Percentiles rank a stretch among this genome's conserved stretches.
These are phyloP conservation scores for Serendipita sp. DNA, from an alignment of 768 basidiomycete genomes.

Conservation along the genomic window DNA sequence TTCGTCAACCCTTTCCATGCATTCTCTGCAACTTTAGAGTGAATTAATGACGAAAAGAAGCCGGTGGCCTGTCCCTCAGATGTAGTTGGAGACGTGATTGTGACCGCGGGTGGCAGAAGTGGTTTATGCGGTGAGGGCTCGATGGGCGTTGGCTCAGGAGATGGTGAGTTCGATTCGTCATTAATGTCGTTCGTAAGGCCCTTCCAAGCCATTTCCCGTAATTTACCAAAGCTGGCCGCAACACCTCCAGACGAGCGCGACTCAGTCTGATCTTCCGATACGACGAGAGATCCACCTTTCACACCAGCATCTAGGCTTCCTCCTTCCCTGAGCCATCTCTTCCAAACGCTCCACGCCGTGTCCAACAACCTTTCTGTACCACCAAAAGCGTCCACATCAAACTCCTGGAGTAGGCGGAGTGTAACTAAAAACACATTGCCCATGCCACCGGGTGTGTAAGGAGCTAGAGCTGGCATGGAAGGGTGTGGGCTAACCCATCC, in stretches of 20 bases:
- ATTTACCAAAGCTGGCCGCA: not conserved
- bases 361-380: conserved; percentile 59
- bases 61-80: not conserved
- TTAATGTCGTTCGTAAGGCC: conserved; percentile 1
- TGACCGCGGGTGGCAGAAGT: not conserved
- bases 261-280: not conserved
- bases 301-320: not conserved
- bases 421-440: conserved; percentile 54
- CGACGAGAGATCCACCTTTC: not conserved
- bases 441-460: conserved; percentile 20
- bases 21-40: conserved; percentile 17
- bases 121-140: not conserved
- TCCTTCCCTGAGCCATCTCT: not conserved
- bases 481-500: not conserved
- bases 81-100: not conserved
- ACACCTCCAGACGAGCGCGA: not conserved
- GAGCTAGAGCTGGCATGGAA: not conserved
- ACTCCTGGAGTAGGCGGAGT: conserved; percentile 44
- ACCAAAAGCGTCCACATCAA: conserved; percentile 47
- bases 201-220: conserved; percentile 3
- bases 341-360: conserved; percentile 24
- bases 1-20: conserved; percentile 57
- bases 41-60: not conserved
- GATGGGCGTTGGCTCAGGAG: not conserved
- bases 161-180: not conserved